Percentiles rank a stretch among this genome's conserved stretches.
These are phyloP conservation scores for Zizania palustris DNA, from an alignment of 202 grass and related monocot species.

Conservation along the genomic window DNA sequence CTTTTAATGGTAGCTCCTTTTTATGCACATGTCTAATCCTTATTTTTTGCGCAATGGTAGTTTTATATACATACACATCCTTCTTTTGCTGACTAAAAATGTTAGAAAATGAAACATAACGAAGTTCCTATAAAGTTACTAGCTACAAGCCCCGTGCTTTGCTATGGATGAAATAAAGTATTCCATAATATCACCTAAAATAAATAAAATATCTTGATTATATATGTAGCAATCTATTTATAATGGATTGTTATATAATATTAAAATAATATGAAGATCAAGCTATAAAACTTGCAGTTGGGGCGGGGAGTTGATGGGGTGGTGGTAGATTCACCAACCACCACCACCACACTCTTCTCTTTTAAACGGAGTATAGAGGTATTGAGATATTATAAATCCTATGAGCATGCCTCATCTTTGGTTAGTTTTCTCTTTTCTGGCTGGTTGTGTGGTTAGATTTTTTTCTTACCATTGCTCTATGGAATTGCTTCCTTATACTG, in stretches of 20 bases:
- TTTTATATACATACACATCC: neutral
- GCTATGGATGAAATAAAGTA: too few relatives aligned
- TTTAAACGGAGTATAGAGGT: neutral
- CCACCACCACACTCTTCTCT: too few relatives aligned
- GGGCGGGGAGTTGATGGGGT: too few relatives aligned
- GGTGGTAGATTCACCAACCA: too few relatives aligned
- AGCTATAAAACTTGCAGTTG: too few relatives aligned
- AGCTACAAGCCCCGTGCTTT: too few relatives aligned
- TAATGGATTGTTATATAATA: too few relatives aligned
- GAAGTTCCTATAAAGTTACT: neutral
- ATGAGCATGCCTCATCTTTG: neutral
- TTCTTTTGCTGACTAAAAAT: constrained; percentile 2
- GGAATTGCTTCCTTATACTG: neutral
- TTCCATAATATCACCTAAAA: too few relatives aligned
- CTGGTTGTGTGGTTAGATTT: neutral
- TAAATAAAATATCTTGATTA: too few relatives aligned
- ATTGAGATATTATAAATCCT: neutral
- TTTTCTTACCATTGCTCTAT: neutral
- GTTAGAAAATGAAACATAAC: constrained; percentile 7
- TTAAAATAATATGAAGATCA: too few relatives aligned
- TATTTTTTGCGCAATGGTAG: neutral
- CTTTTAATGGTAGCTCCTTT: neutral
- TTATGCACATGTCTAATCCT: too few relatives aligned
- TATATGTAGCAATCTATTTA: too few relatives aligned
- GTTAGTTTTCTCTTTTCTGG: neutral